phyloP scores from a whole-genome alignment of 495 filamentous ascomycete species.

The Parmelia sp. region DNA sequence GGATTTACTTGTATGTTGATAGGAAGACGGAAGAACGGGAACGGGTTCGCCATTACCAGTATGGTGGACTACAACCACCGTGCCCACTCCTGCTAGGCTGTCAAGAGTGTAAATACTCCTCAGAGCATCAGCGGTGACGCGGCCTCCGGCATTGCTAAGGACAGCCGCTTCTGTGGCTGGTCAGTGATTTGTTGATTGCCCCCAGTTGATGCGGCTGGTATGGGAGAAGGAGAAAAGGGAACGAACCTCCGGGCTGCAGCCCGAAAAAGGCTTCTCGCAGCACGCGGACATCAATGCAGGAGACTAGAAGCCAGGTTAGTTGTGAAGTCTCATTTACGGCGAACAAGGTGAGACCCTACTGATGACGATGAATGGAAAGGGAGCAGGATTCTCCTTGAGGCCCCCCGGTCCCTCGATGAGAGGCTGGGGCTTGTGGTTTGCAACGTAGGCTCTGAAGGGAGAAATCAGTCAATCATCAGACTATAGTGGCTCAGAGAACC shows the following conservation, averaged over 20 bases:
- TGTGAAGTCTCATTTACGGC: neutral
- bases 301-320: neutral
- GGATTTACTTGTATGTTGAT: too few species aligned
- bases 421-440: neutral
- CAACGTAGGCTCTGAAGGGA: neutral
- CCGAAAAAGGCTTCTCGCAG: neutral
- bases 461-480: neutral
- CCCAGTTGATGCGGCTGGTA: neutral
- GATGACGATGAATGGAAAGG: neutral
- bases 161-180: neutral
- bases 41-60: too few species aligned
- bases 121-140: conserved; percentile 1
- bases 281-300: neutral
- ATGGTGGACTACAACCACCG: conserved; percentile 27
- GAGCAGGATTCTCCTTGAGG: neutral
- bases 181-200: neutral
- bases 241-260: neutral
- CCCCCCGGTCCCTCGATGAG: neutral
- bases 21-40: too few species aligned
- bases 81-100: conserved; percentile 1
- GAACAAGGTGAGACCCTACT: neutral
- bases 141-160: conserved; percentile 13
- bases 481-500: neutral
- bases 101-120: neutral
- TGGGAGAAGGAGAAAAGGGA: neutral